These are phyloP conservation scores for Chrysanthemum makinoi DNA, from an alignment of 129 eudicot genomes.

Conservation along the genomic window DNA sequence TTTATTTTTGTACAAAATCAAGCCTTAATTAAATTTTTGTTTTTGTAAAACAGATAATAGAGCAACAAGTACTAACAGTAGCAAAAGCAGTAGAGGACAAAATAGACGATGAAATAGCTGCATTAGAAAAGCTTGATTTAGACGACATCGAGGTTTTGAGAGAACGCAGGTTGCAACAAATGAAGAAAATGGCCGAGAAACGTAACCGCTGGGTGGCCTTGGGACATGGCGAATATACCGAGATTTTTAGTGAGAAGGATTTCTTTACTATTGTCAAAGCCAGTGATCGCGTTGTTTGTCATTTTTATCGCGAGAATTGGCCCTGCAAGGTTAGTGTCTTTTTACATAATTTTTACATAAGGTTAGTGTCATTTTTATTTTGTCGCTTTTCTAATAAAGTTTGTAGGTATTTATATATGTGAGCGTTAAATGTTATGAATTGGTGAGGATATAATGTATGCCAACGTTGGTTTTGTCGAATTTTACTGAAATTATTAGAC, in stretches of 20 bases:
- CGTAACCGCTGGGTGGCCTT: slow-evolving; percentile 76
- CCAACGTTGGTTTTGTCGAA: no score
- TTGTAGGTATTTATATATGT: no score
- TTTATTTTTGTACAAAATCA: background rate
- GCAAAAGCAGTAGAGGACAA: slow-evolving; percentile 92
- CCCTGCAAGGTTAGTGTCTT: slow-evolving; percentile 76
- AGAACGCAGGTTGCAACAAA: slow-evolving; percentile 84
- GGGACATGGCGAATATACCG: slow-evolving; percentile 89
- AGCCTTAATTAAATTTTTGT: background rate
- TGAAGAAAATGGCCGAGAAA: slow-evolving; percentile 98
- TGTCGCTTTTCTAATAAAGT: no score
- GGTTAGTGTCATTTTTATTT: no score
- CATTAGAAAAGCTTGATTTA: slow-evolving; percentile 70
- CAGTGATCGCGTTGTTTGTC: slow-evolving; percentile 96
- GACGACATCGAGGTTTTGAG: slow-evolving; percentile 85
- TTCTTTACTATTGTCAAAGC: slow-evolving; percentile 80
- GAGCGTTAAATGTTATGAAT: no score
- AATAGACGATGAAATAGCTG: slow-evolving; percentile 87
- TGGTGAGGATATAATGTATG: no score
- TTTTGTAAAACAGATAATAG: slow-evolving; percentile 52
- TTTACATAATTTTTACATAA: no score
- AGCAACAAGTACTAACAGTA: slow-evolving; percentile 80
- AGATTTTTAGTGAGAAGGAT: slow-evolving; percentile 81
- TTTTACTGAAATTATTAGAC: no score
- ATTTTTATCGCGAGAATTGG: slow-evolving; percentile 97